These are phyloP conservation scores for Candida ovalis DNA, from an alignment of 805 yeast species.

Conservation along the genomic window DNA sequence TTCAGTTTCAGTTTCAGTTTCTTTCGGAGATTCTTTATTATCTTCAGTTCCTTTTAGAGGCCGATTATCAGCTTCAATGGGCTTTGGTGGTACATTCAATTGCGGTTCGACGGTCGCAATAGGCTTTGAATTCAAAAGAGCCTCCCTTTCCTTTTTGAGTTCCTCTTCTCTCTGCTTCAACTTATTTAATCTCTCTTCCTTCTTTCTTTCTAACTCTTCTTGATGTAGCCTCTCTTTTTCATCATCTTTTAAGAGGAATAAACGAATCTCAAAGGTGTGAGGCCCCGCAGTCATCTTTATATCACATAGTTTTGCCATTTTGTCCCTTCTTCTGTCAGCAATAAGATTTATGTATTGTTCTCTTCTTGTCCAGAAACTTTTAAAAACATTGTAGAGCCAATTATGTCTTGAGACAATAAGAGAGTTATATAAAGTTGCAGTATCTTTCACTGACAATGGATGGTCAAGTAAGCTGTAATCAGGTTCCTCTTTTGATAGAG, in stretches of 20 bases:
- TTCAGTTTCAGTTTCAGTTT: too few species aligned
- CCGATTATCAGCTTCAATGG: not conserved
- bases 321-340: constrained; percentile 56
- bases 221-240: constrained; percentile 46
- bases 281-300: constrained; percentile 74
- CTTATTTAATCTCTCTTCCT: constrained; percentile 29
- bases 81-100: not conserved
- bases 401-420: constrained; percentile 68
- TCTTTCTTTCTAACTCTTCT: constrained; percentile 29
- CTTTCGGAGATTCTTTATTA: too few species aligned
- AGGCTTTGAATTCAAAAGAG: constrained; percentile 7
- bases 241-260: constrained; percentile 85
- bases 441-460: constrained; percentile 67
- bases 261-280: constrained; percentile 69
- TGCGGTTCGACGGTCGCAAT: not conserved
- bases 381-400: constrained; percentile 68
- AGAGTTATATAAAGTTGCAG: constrained; percentile 69
- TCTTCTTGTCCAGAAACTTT: constrained; percentile 62
- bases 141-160: constrained; percentile 11
- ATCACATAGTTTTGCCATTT: constrained; percentile 85
- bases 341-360: constrained; percentile 47
- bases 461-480: constrained; percentile 57
- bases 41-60: too few species aligned
- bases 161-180: constrained; percentile 31
- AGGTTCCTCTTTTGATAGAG: constrained; percentile 63